phyloP scores from a whole-genome alignment of 345 rosid species.

The Linum trigynum region DNA sequence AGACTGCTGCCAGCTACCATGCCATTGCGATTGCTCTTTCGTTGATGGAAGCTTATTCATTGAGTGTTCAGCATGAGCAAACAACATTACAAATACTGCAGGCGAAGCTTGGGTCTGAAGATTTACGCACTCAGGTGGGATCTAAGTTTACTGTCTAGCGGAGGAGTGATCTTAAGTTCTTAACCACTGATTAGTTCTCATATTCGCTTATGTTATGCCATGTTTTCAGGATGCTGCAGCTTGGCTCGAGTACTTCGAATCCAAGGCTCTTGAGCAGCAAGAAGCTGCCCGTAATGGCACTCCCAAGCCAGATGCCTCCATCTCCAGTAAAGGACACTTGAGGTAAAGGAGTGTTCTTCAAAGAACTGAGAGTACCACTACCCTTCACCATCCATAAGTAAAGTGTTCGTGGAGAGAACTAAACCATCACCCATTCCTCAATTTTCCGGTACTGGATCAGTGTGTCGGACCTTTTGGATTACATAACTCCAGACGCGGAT shows the following conservation, averaged over 20 bases:
- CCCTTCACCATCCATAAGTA: too few species aligned
- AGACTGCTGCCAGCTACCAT: constrained; percentile 37
- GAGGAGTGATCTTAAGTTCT: constrained; percentile 1
- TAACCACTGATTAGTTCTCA: background rate
- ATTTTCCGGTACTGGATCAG: constrained; percentile 34
- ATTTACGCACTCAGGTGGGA: constrained; percentile 27
- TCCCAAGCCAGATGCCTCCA: constrained; percentile 31
- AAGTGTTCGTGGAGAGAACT: too few species aligned
- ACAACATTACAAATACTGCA: constrained; percentile 30
- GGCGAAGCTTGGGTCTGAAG: constrained; percentile 29
- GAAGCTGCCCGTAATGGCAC: constrained; percentile 33
- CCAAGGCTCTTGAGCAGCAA: constrained; percentile 30
- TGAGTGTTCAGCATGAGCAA: constrained; percentile 31
- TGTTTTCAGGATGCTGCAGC: constrained; percentile 29
- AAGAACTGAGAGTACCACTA: too few species aligned
- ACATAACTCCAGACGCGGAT: constrained; percentile 83
- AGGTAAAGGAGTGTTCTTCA: constrained; percentile 11
- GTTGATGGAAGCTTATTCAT: constrained; percentile 30
- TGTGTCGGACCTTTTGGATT: constrained; percentile 96
- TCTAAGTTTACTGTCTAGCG: constrained; percentile 5
- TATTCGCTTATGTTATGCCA: background rate
- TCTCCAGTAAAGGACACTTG: constrained; percentile 31
- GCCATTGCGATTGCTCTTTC: constrained; percentile 33
- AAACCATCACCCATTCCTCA: background rate
- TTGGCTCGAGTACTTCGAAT: constrained; percentile 32